Evolutionary conservation across 139 green algal genomes (phyloP).

Genomic region (Marvania coccoides): DNA sequence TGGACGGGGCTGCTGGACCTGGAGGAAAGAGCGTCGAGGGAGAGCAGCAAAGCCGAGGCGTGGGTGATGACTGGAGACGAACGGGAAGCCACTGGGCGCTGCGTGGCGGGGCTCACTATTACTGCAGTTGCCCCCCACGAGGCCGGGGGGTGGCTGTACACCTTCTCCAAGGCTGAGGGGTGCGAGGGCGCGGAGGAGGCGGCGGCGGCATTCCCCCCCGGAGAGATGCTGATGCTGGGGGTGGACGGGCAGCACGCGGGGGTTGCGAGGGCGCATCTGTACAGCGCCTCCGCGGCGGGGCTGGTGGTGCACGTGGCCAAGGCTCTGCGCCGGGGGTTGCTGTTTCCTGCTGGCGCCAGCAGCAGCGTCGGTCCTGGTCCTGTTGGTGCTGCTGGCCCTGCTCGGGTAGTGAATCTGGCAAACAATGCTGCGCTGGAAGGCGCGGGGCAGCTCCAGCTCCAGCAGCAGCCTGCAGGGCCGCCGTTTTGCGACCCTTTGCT

Average conservation of each 20-base stretch:
- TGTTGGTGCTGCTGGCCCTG: too few relatives aligned
- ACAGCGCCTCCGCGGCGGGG: neutral
- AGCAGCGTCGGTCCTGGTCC: too few relatives aligned
- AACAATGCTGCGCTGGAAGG: too few relatives aligned
- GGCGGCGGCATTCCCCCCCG: slow-evolving; percentile 5
- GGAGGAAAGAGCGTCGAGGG: slow-evolving; percentile 28
- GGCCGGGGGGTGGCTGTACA: slow-evolving; percentile 8
- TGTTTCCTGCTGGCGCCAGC: neutral
- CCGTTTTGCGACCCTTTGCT: neutral
- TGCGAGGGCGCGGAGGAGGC: neutral
- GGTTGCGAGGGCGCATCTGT: slow-evolving; percentile 18
- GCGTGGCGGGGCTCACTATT: slow-evolving; percentile 31
- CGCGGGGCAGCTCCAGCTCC: too few relatives aligned
- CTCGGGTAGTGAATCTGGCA: too few relatives aligned
- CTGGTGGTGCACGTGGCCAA: slow-evolving; percentile 26
- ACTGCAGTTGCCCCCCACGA: slow-evolving; percentile 2
- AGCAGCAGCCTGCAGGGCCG: too few relatives aligned
- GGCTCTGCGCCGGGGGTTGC: slow-evolving; percentile 16
- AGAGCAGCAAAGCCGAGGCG: slow-evolving; percentile 41
- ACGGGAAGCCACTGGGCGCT: slow-evolving; percentile 47
- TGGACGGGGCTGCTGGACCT: slow-evolving; percentile 65
- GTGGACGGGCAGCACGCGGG: slow-evolving; percentile 50
- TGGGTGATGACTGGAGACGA: slow-evolving; percentile 53
- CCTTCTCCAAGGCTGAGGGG: neutral
- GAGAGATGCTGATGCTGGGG: slow-evolving; percentile 58